phyloP scores from a whole-genome alignment of 2,329 filamentous ascomycete species.

The Myriosclerotinia curreyana region DNA sequence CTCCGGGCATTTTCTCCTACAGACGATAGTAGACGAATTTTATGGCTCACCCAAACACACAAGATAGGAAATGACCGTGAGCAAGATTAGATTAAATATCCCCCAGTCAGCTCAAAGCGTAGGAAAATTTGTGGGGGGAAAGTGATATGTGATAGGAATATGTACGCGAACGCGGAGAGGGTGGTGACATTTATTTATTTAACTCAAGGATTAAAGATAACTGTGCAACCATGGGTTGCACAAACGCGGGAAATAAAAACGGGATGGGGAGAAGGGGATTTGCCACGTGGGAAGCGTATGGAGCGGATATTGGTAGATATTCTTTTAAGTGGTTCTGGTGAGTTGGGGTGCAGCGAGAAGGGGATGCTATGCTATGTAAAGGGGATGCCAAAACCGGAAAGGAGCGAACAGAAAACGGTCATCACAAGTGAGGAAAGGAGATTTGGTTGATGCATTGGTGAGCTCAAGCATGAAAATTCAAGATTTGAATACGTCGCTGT shows the following conservation, averaged over 20 bases:
- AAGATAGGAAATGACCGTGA: neutral
- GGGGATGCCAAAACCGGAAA: neutral
- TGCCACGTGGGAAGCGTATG: conserved; percentile 2
- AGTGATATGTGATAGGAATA: conserved; percentile 3
- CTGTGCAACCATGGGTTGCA: conserved; percentile 11
- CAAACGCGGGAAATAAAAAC: neutral
- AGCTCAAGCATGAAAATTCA: conserved; percentile 10
- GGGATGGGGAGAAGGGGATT: neutral
- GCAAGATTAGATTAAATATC: conserved; percentile 2
- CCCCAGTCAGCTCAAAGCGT: too few relatives aligned
- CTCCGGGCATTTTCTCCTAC: neutral
- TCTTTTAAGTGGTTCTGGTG: neutral
- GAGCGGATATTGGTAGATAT: neutral
- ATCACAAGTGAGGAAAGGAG: neutral
- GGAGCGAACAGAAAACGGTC: neutral
- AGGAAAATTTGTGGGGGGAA: neutral
- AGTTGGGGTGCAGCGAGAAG: neutral
- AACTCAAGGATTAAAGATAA: conserved; percentile 3
- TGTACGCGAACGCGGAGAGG: neutral
- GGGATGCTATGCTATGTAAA: neutral
- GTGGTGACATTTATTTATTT: too few relatives aligned
- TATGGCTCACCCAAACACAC: neutral
- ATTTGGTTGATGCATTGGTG: conserved; percentile 5
- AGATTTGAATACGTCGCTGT: neutral
- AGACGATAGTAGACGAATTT: neutral